Evolutionary conservation across 305 asterid species (phyloP).

Genomic region (Ajuga reptans): DNA sequence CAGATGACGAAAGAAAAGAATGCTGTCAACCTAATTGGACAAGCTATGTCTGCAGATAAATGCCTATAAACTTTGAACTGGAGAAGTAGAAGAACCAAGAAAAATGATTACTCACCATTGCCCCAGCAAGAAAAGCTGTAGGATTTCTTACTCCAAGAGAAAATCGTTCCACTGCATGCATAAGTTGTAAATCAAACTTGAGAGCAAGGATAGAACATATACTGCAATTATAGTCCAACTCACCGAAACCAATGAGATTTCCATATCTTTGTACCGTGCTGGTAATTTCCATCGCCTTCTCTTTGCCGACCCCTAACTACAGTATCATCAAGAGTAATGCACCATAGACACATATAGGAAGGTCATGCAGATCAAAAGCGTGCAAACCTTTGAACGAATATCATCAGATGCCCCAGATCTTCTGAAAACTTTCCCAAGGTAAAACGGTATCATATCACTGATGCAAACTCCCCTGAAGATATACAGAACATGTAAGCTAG

Average conservation of each 20-base stretch:
- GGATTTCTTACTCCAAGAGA: slow-evolving; percentile 87
- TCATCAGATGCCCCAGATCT: slow-evolving; percentile 62
- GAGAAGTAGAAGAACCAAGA: neutral
- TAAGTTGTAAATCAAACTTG: slow-evolving; percentile 21
- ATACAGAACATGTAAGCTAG: slow-evolving; percentile 11
- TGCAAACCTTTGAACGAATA: slow-evolving; percentile 64
- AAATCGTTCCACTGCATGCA: slow-evolving; percentile 71
- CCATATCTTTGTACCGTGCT: slow-evolving; percentile 55
- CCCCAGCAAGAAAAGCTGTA: slow-evolving; percentile 82
- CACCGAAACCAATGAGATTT: slow-evolving; percentile 79
- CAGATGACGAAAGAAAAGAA: slow-evolving; percentile 1
- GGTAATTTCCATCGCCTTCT: slow-evolving; percentile 58
- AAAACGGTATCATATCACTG: slow-evolving; percentile 91
- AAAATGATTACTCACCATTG: slow-evolving; percentile 55
- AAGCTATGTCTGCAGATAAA: neutral
- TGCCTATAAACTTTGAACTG: neutral
- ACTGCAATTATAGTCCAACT: slow-evolving; percentile 26
- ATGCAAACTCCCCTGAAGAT: slow-evolving; percentile 74
- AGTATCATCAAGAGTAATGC: slow-evolving; percentile 17
- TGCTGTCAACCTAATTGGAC: neutral
- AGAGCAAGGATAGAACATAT: slow-evolving; percentile 3
- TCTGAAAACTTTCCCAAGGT: slow-evolving; percentile 63
- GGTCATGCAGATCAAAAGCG: slow-evolving; percentile 8
- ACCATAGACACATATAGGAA: slow-evolving; percentile 15
- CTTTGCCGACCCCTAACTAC: slow-evolving; percentile 68